Percentiles rank a stretch among this genome's conserved stretches.
Evolutionary conservation across 140 eudicot genomes (phyloP).

Genomic region (Bidens hawaiensis): DNA sequence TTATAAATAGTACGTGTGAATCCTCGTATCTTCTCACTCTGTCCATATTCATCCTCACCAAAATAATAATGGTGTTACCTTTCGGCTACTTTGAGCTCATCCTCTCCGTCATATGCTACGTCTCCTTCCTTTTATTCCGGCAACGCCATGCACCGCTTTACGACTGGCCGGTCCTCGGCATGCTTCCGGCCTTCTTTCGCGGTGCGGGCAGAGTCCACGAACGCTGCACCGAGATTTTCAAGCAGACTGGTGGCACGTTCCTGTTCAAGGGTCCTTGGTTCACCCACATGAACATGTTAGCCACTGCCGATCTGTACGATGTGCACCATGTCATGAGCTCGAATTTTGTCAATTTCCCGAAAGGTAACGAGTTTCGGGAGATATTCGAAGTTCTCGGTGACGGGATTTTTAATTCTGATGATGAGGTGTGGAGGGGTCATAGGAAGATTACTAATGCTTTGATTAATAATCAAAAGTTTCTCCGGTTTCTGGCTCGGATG

Average conservation of each 20-base stretch:
- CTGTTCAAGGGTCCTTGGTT: conserved; percentile 62
- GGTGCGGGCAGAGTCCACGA: conserved; percentile 24
- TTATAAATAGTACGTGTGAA: conserved; percentile 6
- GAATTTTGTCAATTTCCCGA: conserved; percentile 47
- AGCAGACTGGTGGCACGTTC: conserved; percentile 40
- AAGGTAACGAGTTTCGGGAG: conserved; percentile 53
- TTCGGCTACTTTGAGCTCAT: conserved; percentile 41
- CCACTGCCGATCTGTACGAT: conserved; percentile 45
- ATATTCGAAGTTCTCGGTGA: conserved; percentile 63
- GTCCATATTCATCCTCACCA: not conserved
- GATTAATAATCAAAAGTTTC: conserved; percentile 44
- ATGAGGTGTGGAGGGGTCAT: conserved; percentile 48
- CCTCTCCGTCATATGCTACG: conserved; percentile 34
- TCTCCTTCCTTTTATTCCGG: conserved; percentile 19
- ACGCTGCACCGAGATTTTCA: conserved; percentile 19
- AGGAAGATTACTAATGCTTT: conserved; percentile 45
- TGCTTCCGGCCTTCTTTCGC: conserved; percentile 39
- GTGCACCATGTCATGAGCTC: conserved; percentile 55
- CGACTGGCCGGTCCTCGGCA: conserved; percentile 58
- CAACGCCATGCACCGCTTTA: conserved; percentile 15
- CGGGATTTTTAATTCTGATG: conserved; percentile 61
- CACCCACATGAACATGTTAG: conserved; percentile 46
- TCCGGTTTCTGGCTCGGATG: conserved; percentile 29
- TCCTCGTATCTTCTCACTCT: not conserved
- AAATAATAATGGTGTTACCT: conserved; percentile 20